These are phyloP conservation scores for Chenopodium album DNA, from an alignment of 148 eudicot genomes.

Conservation along the genomic window DNA sequence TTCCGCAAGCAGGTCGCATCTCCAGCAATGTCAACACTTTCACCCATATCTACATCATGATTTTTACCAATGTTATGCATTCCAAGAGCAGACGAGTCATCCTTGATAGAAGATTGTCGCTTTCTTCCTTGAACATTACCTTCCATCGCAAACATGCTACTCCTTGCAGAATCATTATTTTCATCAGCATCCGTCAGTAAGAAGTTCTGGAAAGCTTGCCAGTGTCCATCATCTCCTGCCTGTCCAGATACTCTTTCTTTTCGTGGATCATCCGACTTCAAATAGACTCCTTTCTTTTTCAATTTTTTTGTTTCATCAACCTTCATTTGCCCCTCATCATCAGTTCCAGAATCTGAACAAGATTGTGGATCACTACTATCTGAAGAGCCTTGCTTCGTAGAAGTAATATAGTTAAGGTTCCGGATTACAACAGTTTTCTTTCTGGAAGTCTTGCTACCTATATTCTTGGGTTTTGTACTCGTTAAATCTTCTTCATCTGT, in stretches of 20 bases:
- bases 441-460: constrained; percentile 49
- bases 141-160: constrained; percentile 62
- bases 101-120: constrained; percentile 31
- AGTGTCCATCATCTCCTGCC: constrained; percentile 59
- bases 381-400: constrained; percentile 48
- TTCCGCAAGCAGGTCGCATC: constrained; percentile 37
- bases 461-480: constrained; percentile 38
- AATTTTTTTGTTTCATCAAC: constrained; percentile 33
- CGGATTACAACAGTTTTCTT: constrained; percentile 73
- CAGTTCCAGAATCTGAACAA: constrained; percentile 50
- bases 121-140: constrained; percentile 48
- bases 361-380: constrained; percentile 48
- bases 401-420: constrained; percentile 76
- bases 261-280: constrained; percentile 32
- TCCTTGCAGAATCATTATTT: constrained; percentile 40
- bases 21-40: constrained; percentile 37
- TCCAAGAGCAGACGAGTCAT: constrained; percentile 56
- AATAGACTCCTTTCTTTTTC: constrained; percentile 38
- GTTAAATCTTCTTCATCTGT: constrained; percentile 41
- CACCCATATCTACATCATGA: constrained; percentile 33
- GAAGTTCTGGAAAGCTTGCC: constrained; percentile 90
- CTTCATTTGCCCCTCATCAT: constrained; percentile 31
- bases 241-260: constrained; percentile 36
- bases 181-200: constrained; percentile 70
- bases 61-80: constrained; percentile 31